A percentile compares a stretch with the other conserved stretches of the same genome.
Evolutionary conservation across 257 asterid genomes (phyloP).

Genomic region (Leonotis leonurus): DNA sequence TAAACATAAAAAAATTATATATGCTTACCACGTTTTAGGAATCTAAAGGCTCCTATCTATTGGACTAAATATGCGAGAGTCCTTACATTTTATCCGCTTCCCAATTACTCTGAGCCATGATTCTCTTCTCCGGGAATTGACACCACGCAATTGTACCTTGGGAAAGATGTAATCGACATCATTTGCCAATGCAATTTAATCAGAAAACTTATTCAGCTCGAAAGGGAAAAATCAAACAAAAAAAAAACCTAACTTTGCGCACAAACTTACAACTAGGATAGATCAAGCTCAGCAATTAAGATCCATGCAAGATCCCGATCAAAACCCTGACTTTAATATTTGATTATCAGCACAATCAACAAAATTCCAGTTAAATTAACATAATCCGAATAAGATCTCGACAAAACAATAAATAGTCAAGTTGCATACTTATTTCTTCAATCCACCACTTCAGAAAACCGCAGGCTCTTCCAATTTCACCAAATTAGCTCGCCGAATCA

Average conservation of each 20-base stretch:
- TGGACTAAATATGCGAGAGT: not conserved
- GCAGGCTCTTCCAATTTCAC: not conserved
- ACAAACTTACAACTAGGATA: conserved; percentile 30
- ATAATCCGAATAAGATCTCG: conserved; percentile 14
- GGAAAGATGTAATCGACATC: conserved; percentile 26
- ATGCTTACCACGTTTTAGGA: too few species aligned
- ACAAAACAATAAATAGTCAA: conserved; percentile 4
- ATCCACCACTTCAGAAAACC: conserved; percentile 13
- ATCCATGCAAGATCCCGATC: conserved; percentile 41
- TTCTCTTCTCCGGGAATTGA: conserved; percentile 4
- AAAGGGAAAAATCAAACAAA: not conserved
- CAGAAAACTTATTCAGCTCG: not conserved
- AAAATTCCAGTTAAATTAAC: conserved; percentile 12
- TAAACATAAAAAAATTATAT: too few species aligned
- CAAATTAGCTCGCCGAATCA: conserved; percentile 9
- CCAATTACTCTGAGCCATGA: conserved; percentile 99
- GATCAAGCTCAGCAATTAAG: conserved; percentile 55
- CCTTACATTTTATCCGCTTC: conserved; percentile 96
- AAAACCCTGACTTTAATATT: conserved; percentile 33
- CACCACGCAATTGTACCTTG: conserved; percentile 14
- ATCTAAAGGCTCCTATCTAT: too few species aligned
- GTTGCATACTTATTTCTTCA: conserved; percentile 10
- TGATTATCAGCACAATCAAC: conserved; percentile 19
- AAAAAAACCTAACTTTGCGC: conserved; percentile 13
- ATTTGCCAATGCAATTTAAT: conserved; percentile 15